phyloP scores from a whole-genome alignment of 148 eudicot species.

The Rhododendron molle region DNA sequence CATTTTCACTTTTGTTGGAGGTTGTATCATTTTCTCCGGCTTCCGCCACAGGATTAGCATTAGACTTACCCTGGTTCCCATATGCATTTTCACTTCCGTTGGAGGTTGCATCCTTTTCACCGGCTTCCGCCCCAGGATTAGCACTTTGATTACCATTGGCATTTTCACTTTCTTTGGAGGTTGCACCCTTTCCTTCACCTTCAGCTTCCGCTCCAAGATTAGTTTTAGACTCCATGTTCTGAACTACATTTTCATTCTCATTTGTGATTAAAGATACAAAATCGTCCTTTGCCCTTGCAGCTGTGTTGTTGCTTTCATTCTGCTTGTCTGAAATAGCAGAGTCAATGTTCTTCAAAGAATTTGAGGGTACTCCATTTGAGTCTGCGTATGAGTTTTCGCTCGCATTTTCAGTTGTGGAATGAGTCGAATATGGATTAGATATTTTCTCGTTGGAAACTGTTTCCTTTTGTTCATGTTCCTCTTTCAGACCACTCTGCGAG shows the following conservation, averaged over 20 bases:
- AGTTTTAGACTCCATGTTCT: constrained; percentile 2
- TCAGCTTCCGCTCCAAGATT: constrained; percentile 7
- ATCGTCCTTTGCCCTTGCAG: constrained; percentile 9
- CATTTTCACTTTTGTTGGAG: neutral
- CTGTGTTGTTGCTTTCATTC: constrained; percentile 9
- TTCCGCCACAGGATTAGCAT: neutral
- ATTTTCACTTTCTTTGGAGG: constrained; percentile 10
- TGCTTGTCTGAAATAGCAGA: neutral
- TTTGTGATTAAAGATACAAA: constrained; percentile 18
- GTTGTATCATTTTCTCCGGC: constrained; percentile 4
- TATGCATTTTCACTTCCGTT: constrained; percentile 14
- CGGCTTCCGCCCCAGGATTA: neutral
- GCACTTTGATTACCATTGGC: neutral
- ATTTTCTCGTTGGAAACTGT: constrained; percentile 3
- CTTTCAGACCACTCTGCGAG: constrained; percentile 21
- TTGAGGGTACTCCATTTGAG: constrained; percentile 16
- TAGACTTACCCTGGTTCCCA: neutral
- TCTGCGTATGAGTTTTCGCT: neutral
- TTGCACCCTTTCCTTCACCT: neutral
- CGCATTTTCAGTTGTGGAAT: constrained; percentile 23
- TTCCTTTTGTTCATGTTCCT: constrained; percentile 30
- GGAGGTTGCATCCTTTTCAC: neutral
- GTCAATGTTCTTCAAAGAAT: constrained; percentile 11
- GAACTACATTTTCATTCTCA: neutral
- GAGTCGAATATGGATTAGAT: constrained; percentile 10